Conservation (phyloP, 2,329 filamentous ascomycete genomes). For the Stylonectria norvegica region DNA sequence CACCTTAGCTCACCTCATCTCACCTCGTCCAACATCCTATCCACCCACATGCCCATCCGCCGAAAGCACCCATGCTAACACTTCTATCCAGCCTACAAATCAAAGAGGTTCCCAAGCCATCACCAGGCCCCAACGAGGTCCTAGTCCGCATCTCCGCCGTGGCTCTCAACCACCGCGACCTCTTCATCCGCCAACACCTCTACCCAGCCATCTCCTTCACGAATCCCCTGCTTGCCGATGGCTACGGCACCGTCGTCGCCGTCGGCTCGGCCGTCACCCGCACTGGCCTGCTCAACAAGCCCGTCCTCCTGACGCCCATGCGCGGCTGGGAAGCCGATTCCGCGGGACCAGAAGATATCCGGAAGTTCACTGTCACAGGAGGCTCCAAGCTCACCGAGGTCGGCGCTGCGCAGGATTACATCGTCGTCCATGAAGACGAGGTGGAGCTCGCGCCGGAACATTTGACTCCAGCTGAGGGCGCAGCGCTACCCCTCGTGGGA, state of each 20-base stretch:
- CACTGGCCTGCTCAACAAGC: slow-evolving; percentile 52
- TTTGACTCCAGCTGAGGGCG: slow-evolving; percentile 69
- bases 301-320: slow-evolving; percentile 75
- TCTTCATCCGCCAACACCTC: slow-evolving; percentile 88
- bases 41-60: no score
- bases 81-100: slow-evolving; percentile 48
- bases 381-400: slow-evolving; percentile 58
- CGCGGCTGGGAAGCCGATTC: slow-evolving; percentile 71
- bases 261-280: slow-evolving; percentile 49
- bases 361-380: slow-evolving; percentile 62
- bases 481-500: slow-evolving; percentile 79
- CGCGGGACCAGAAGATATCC: slow-evolving; percentile 66
- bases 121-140: slow-evolving; percentile 63
- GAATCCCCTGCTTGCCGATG: slow-evolving; percentile 77
- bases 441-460: slow-evolving; percentile 74
- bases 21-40: neutral
- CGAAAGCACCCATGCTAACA: slow-evolving; percentile 13
- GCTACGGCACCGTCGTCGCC: slow-evolving; percentile 68
- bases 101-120: slow-evolving; percentile 59
- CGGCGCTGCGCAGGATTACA: slow-evolving; percentile 73
- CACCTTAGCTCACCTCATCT: neutral
- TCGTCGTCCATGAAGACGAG: slow-evolving; percentile 66
- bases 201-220: slow-evolving; percentile 83
- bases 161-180: slow-evolving; percentile 90
- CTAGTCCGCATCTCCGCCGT: slow-evolving; percentile 73